A percentile compares a stretch with the other conserved stretches of the same genome.
phyloP scores from a whole-genome alignment of 208 protist species.

The Sergeia podlipaevii region DNA sequence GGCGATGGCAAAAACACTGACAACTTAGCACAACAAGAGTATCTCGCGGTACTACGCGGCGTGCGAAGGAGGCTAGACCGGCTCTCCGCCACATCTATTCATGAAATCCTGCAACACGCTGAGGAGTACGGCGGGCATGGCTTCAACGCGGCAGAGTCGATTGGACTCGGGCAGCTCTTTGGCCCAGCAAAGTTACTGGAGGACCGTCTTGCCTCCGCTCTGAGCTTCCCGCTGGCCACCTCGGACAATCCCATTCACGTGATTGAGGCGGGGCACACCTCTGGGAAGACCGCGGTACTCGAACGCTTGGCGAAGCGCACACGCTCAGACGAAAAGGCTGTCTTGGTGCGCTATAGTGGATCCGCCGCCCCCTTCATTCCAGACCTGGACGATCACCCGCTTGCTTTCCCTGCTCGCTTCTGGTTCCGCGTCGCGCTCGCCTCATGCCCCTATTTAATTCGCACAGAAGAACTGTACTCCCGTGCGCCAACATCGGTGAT shows the following conservation, averaged over 20 bases:
- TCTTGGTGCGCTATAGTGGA: slow-evolving; percentile 71
- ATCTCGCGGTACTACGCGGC: slow-evolving; percentile 70
- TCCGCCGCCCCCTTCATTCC: slow-evolving; percentile 69
- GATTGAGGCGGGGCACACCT: slow-evolving; percentile 60
- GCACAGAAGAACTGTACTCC: slow-evolving; percentile 69
- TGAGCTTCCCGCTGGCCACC: slow-evolving; percentile 51
- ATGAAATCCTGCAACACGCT: slow-evolving; percentile 44
- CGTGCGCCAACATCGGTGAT: slow-evolving; percentile 59
- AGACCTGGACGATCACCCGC: slow-evolving; percentile 77
- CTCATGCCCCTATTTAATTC: slow-evolving; percentile 66
- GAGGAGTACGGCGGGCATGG: slow-evolving; percentile 49
- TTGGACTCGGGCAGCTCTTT: slow-evolving; percentile 74
- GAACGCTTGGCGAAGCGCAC: slow-evolving; percentile 52
- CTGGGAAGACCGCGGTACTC: slow-evolving; percentile 74
- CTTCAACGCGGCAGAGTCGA: slow-evolving; percentile 53
- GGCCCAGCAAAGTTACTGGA: slow-evolving; percentile 75
- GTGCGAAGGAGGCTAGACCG: slow-evolving; percentile 43
- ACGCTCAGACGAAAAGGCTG: slow-evolving; percentile 40
- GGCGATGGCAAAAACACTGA: slow-evolving; percentile 7
- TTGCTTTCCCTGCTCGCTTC: slow-evolving; percentile 72
- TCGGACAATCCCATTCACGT: slow-evolving; percentile 70
- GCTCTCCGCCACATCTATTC: slow-evolving; percentile 54
- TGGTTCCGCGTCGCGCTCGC: slow-evolving; percentile 83
- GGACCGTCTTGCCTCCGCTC: slow-evolving; percentile 57
- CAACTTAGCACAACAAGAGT: slow-evolving; percentile 63